Evolutionary conservation across 306 rosid genomes (phyloP).

Genomic region (Coriaria nepalensis): DNA sequence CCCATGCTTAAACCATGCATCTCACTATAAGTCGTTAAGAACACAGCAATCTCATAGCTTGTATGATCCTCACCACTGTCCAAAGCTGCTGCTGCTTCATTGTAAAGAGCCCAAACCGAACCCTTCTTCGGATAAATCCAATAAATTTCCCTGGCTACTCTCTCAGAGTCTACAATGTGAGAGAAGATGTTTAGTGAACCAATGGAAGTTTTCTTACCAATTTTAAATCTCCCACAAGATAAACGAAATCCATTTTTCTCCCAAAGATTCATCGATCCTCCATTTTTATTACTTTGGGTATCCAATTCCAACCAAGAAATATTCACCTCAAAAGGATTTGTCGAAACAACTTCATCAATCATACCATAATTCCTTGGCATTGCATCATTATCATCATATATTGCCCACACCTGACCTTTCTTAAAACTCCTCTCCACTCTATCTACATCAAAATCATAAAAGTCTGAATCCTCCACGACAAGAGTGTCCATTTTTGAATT

Average conservation of each 20-base stretch:
- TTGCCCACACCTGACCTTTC: constrained; percentile 91
- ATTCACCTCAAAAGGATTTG: constrained; percentile 57
- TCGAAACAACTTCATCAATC: constrained; percentile 51
- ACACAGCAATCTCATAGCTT: constrained; percentile 50
- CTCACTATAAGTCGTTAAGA: constrained; percentile 62
- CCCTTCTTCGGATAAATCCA: constrained; percentile 81
- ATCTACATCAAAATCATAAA: constrained; percentile 67
- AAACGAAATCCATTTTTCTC: constrained; percentile 47
- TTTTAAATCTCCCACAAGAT: constrained; percentile 75
- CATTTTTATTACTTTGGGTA: constrained; percentile 40
- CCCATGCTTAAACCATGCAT: constrained; percentile 66
- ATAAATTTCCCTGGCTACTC: constrained; percentile 50
- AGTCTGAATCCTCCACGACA: constrained; percentile 66
- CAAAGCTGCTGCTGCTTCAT: constrained; percentile 24
- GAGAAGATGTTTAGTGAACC: constrained; percentile 61
- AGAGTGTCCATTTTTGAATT: constrained; percentile 24
- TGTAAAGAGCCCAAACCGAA: constrained; percentile 78
- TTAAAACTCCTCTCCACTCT: constrained; percentile 70
- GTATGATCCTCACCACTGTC: constrained; percentile 30
- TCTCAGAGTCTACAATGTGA: constrained; percentile 60
- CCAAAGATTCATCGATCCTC: constrained; percentile 21
- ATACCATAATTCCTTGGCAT: constrained; percentile 75
- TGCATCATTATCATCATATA: constrained; percentile 72
- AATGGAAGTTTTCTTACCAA: constrained; percentile 32
- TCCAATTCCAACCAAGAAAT: constrained; percentile 82